These are phyloP conservation scores for Penicillium nucicola DNA, from an alignment of 495 filamentous ascomycete species.

Conservation along the genomic window DNA sequence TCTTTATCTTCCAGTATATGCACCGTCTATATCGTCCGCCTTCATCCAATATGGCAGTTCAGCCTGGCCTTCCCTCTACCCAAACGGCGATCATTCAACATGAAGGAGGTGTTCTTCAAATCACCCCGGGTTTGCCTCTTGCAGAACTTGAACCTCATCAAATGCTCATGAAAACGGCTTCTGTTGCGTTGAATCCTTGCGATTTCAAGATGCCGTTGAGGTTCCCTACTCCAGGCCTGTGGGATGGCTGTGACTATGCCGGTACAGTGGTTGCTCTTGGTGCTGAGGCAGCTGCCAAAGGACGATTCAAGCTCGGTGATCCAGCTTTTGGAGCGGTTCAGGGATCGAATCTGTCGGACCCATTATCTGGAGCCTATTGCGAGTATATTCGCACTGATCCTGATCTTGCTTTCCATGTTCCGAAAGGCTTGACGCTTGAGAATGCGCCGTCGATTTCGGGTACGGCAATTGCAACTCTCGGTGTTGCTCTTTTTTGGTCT, in stretches of 20 bases:
- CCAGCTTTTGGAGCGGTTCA: conserved; percentile 34
- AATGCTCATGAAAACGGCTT: conserved; percentile 27
- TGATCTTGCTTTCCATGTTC: conserved; percentile 22
- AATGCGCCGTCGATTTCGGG: conserved; percentile 15
- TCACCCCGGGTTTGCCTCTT: conserved; percentile 15
- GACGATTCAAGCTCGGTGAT: conserved; percentile 24
- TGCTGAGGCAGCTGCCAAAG: conserved; percentile 12
- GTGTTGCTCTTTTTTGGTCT: conserved; percentile 27
- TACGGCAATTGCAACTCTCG: conserved; percentile 25
- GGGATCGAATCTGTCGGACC: conserved; percentile 27
- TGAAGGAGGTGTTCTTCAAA: conserved; percentile 15
- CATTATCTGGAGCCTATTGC: conserved; percentile 33
- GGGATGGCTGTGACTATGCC: conserved; percentile 43
- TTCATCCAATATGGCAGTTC: neutral
- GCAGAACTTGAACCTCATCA: conserved; percentile 16
- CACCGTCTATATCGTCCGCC: no score
- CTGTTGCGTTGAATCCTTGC: conserved; percentile 45
- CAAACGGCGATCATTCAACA: conserved; percentile 23
- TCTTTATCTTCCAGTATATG: no score
- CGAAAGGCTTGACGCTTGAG: conserved; percentile 4
- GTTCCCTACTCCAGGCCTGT: conserved; percentile 31
- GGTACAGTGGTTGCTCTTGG: conserved; percentile 34
- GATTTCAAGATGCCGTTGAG: conserved; percentile 42
- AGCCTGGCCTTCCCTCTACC: neutral
- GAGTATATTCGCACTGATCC: conserved; percentile 25